Conservation (phyloP, 176 grass and related monocot species). For the Phoenix dactylifera region DNA sequence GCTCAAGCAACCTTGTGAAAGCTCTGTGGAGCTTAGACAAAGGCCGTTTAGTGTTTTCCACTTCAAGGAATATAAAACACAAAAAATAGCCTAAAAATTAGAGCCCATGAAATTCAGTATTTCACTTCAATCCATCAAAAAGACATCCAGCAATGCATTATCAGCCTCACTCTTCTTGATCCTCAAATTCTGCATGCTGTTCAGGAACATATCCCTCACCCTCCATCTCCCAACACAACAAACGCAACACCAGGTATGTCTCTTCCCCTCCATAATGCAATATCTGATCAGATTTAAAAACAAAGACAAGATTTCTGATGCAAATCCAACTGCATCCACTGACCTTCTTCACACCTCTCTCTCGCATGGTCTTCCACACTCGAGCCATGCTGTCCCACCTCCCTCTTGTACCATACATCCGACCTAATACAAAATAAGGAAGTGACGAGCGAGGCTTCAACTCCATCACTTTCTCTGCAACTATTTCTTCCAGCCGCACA, state of each 20-base stretch:
- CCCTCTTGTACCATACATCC: constrained; percentile 45
- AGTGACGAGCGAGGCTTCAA: constrained; percentile 31
- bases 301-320: constrained; percentile 48
- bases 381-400: constrained; percentile 84
- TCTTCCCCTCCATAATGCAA: constrained; percentile 52
- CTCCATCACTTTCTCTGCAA: constrained; percentile 61
- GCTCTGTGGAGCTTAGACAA: too few relatives aligned
- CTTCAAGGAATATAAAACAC: too few relatives aligned
- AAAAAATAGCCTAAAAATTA: too few relatives aligned
- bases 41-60: too few relatives aligned
- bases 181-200: not conserved
- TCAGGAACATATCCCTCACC: constrained; percentile 13
- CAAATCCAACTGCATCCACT: constrained; percentile 64
- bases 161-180: constrained; percentile 7
- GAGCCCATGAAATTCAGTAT: too few relatives aligned
- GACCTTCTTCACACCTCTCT: constrained; percentile 43
- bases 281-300: constrained; percentile 49
- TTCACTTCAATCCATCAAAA: too few relatives aligned
- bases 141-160: too few relatives aligned
- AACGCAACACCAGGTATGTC: constrained; percentile 37
- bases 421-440: constrained; percentile 63
- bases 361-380: constrained; percentile 58
- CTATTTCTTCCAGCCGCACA: constrained; percentile 34
- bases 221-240: constrained; percentile 55
- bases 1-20: too few relatives aligned